Evolutionary conservation across 345 rosid species (phyloP), one percentile per base, ranked within the genome.

Genomic region (Eucalyptus polyanthemos): DNA sequence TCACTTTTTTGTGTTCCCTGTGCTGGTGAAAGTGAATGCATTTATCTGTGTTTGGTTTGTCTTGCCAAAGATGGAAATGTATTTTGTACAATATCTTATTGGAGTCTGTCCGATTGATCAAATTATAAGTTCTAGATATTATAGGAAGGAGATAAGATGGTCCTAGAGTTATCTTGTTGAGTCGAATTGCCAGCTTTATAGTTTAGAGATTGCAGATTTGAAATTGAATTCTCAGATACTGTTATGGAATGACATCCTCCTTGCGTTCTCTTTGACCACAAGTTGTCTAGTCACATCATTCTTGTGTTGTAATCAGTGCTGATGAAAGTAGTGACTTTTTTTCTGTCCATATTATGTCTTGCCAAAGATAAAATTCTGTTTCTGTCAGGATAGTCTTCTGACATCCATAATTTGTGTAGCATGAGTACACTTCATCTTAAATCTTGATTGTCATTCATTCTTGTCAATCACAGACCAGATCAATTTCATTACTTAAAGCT

Each of bases 401-500:
- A 19, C 45, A 10, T 72, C 25, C 14, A 5, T 72, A 37, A 76
- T 40, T 76, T 37, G 45, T 76, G 80, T 76, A 11, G 27, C 14
- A 10, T 76, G 83, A 40, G 42, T 76, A 21, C 44, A 40, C 47
- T 37, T 40, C 47, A 1, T 76, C 29, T 76, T 76, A 76, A 11
- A 76, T 76, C 47, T 76, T 76, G 85, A 76, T 76, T 40, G 15
- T 40, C 47, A 25, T 76, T 76, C 29, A 37, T 40, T 47, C 89
- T 91, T 91, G 86, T 92, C 81, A 88, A 88, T 92, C 65, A 86
- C 97, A 97, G 99, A 94, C 98, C 87, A 95, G 88, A 90, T 95
- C 97, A 37, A 94, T 98, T 69, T 95, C 98, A 87, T 89, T 97
- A 80, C 81, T 94, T 94, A 93, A 90, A 92, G 96, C 97, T 49